These are phyloP conservation scores for Quercus tomentella DNA, from an alignment of 331 rosid genomes.

Conservation along the genomic window DNA sequence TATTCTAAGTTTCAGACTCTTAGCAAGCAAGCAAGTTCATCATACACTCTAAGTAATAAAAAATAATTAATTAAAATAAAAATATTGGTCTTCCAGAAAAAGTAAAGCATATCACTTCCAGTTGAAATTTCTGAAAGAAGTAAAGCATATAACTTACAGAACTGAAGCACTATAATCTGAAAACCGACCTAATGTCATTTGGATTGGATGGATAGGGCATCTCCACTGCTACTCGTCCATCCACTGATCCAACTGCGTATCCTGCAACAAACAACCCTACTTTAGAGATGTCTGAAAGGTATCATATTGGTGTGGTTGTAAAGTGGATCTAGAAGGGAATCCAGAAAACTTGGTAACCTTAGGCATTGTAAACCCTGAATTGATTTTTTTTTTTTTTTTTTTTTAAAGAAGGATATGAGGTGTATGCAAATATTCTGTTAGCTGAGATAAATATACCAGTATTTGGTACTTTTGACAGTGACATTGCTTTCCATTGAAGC, in stretches of 20 bases:
- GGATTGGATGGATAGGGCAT: slow-evolving; percentile 44
- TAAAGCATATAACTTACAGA: neutral
- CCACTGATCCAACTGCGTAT: slow-evolving; percentile 77
- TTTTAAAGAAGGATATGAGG: neutral
- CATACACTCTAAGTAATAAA: neutral
- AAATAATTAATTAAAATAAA: neutral
- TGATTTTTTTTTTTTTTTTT: neutral
- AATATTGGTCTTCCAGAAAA: neutral
- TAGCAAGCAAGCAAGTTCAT: neutral
- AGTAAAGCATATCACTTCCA: neutral
- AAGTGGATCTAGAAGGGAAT: neutral
- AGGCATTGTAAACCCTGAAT: neutral
- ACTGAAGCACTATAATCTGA: neutral
- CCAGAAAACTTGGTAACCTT: neutral
- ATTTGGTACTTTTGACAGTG: neutral
- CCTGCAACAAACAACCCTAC: slow-evolving; percentile 45
- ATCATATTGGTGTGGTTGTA: neutral
- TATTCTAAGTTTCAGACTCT: neutral
- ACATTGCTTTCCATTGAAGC: neutral
- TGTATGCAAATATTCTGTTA: neutral
- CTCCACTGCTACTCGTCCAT: slow-evolving; percentile 82
- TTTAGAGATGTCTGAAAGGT: neutral
- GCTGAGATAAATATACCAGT: neutral
- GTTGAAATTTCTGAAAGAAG: neutral
- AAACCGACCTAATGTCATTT: slow-evolving; percentile 61